A percentile compares a stretch with the other conserved stretches of the same genome.
Evolutionary conservation across 2,329 filamentous ascomycete genomes (phyloP).

Genomic region (Cytospora piceae): DNA sequence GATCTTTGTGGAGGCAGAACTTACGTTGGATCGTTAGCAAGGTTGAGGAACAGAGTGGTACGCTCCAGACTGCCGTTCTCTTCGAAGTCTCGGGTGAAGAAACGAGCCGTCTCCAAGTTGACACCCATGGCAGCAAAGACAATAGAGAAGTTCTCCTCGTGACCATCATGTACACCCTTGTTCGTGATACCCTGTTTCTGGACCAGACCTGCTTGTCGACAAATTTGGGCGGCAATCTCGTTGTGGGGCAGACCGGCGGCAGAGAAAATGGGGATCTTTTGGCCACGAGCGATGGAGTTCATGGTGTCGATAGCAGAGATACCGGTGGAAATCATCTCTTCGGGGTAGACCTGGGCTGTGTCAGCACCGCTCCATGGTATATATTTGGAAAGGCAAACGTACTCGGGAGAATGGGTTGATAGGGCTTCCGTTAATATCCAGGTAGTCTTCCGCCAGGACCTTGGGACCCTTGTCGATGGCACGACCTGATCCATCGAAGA

Average conservation of each 20-base stretch:
- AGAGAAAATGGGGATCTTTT: slow-evolving; percentile 99
- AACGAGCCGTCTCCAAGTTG: slow-evolving; percentile 97
- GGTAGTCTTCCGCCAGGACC: slow-evolving; percentile 94
- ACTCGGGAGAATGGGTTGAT: slow-evolving; percentile 98
- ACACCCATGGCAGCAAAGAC: slow-evolving; percentile 99
- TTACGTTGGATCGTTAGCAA: slow-evolving; percentile 98
- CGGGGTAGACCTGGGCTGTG: slow-evolving; percentile 79
- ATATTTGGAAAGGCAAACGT: slow-evolving; percentile 41
- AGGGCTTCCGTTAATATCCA: slow-evolving; percentile 98
- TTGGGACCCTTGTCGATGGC: slow-evolving; percentile 99
- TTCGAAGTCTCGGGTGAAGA: slow-evolving; percentile 98
- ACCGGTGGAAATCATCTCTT: slow-evolving; percentile 99
- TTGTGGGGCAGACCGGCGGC: slow-evolving; percentile 98
- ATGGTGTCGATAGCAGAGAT: slow-evolving; percentile 99
- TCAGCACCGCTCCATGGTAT: slow-evolving; percentile 28
- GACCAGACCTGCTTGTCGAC: slow-evolving; percentile 92
- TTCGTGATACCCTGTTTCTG: slow-evolving; percentile 76
- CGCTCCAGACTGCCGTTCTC: slow-evolving; percentile 99
- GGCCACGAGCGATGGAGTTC: slow-evolving; percentile 96
- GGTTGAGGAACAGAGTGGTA: slow-evolving; percentile 95
- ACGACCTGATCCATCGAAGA: slow-evolving; percentile 97
- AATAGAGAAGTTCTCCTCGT: slow-evolving; percentile 99
- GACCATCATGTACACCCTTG: slow-evolving; percentile 94
- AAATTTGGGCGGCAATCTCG: slow-evolving; percentile 98
- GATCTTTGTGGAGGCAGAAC: slow-evolving; percentile 39